These are phyloP conservation scores for Myxozyma mucilagina DNA, from an alignment of 805 yeast genomes.

Conservation along the genomic window DNA sequence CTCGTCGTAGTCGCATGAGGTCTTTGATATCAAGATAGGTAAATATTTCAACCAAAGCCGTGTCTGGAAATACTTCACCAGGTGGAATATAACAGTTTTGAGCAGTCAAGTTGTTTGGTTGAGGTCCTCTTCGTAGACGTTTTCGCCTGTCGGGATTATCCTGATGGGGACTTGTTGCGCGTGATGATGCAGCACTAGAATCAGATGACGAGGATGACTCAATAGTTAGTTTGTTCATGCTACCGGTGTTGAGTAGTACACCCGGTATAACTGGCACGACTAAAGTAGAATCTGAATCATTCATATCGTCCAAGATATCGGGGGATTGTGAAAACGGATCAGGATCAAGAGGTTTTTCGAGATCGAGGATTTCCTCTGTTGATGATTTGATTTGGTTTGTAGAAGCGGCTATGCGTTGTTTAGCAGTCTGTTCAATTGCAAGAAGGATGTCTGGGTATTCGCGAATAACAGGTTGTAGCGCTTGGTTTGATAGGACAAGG, in stretches of 20 bases:
- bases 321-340: slow-evolving; percentile 30
- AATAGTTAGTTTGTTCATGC: slow-evolving; percentile 7
- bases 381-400: background rate
- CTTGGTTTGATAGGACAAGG: slow-evolving; percentile 58
- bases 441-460: slow-evolving; percentile 60
- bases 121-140: background rate
- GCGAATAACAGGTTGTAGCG: slow-evolving; percentile 54
- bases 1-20: slow-evolving; percentile 59
- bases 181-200: slow-evolving; percentile 3
- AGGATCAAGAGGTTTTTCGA: slow-evolving; percentile 32
- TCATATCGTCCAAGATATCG: slow-evolving; percentile 9
- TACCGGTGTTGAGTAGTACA: slow-evolving; percentile 13
- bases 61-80: slow-evolving; percentile 51
- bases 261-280: slow-evolving; percentile 10
- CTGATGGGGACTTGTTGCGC: background rate
- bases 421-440: slow-evolving; percentile 63
- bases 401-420: slow-evolving; percentile 44
- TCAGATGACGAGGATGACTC: slow-evolving; percentile 6
- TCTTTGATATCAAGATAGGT: slow-evolving; percentile 55
- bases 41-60: slow-evolving; percentile 56
- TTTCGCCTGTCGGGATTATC: background rate
- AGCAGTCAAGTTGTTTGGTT: background rate
- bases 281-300: background rate
- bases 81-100: background rate
- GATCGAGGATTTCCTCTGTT: slow-evolving; percentile 1